A percentile compares a stretch with the other conserved stretches of the same genome.
Evolutionary conservation across 768 basidiomycete species (phyloP).

Genomic region (Terana coerulea): DNA sequence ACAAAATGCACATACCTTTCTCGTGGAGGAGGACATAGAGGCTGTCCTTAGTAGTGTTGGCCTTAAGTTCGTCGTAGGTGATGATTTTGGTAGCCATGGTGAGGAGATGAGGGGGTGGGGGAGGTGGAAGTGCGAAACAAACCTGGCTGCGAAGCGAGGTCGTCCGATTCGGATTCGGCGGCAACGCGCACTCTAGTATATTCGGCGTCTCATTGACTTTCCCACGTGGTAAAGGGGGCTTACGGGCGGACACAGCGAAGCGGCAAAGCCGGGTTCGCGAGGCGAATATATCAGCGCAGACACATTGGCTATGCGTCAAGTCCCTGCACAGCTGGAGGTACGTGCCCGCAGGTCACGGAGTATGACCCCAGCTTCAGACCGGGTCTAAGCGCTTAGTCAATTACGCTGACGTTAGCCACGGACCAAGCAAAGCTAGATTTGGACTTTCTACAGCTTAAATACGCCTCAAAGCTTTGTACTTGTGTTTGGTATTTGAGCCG

Average conservation of each 20-base stretch:
- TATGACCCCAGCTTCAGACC: too few species aligned
- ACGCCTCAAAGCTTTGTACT: too few species aligned
- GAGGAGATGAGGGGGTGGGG: conserved; percentile 2
- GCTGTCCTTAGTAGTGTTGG: conserved; percentile 67
- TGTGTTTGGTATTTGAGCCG: too few species aligned
- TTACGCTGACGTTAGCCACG: too few species aligned
- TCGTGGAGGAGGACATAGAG: conserved; percentile 81
- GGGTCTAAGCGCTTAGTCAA: too few species aligned
- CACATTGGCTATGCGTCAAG: too few species aligned
- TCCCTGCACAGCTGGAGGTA: too few species aligned
- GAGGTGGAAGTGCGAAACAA: conserved; percentile 7
- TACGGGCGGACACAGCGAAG: conserved; percentile 2
- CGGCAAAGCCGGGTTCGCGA: background rate
- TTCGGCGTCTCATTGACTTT: conserved; percentile 9
- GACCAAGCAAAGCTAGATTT: too few species aligned
- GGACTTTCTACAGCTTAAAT: too few species aligned
- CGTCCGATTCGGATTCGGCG: conserved; percentile 11
- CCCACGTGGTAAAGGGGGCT: conserved; percentile 14
- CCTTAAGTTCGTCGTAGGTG: conserved; percentile 73
- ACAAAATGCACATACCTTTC: conserved; percentile 58
- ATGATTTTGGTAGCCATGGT: conserved; percentile 47
- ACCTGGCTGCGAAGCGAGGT: conserved; percentile 3
- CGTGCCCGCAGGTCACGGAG: too few species aligned
- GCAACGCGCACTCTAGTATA: conserved; percentile 5
- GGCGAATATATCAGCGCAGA: too few species aligned